These are phyloP conservation scores for Calonectria multiphialidica DNA, from an alignment of 2,329 filamentous ascomycete species.

Conservation along the genomic window DNA sequence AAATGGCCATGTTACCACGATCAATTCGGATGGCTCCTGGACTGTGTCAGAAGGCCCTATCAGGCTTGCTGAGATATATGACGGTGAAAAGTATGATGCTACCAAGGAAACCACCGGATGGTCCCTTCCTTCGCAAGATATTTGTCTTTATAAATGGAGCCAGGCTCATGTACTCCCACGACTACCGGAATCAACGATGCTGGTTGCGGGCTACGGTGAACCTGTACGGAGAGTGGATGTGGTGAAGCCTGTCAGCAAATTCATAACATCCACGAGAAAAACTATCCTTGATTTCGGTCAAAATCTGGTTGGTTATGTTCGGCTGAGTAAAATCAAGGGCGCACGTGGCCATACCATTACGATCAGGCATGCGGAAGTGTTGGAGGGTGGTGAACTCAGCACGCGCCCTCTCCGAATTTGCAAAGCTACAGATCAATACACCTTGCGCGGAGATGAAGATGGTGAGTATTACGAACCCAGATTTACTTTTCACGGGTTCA, in stretches of 20 bases:
- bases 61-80: conserved; percentile 57
- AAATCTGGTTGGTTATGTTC: conserved; percentile 66
- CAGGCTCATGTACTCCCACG: neutral
- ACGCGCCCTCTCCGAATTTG: conserved; percentile 57
- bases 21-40: conserved; percentile 53
- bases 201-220: conserved; percentile 50
- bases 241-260: conserved; percentile 46
- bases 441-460: conserved; percentile 29
- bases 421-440: conserved; percentile 63
- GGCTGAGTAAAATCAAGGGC: conserved; percentile 51
- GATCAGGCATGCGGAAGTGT: conserved; percentile 66
- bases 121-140: conserved; percentile 41
- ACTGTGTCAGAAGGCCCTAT: conserved; percentile 47
- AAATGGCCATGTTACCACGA: neutral
- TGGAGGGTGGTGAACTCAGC: conserved; percentile 60
- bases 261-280: conserved; percentile 55
- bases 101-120: conserved; percentile 45
- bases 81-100: conserved; percentile 64
- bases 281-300: conserved; percentile 67
- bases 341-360: conserved; percentile 55
- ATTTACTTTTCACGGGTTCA: conserved; percentile 69
- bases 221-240: conserved; percentile 38
- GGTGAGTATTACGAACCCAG: conserved; percentile 52
- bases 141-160: conserved; percentile 23
- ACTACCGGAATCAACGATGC: conserved; percentile 61